Evolutionary conservation across 495 filamentous ascomycete genomes (phyloP), one percentile per base, ranked within the genome.

Genomic region (Elasticomyces elasticus): DNA sequence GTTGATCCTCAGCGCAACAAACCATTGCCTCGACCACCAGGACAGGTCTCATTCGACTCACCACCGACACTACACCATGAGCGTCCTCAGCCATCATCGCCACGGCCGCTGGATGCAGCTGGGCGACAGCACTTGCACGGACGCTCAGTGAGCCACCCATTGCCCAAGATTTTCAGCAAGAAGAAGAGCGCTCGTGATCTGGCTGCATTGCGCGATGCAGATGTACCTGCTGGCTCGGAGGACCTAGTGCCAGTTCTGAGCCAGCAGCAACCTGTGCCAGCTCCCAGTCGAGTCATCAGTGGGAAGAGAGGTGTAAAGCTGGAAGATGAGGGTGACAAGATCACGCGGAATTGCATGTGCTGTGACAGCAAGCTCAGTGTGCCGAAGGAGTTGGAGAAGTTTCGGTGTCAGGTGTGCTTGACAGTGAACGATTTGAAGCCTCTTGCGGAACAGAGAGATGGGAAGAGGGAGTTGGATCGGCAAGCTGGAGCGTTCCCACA

Each of bases 381-480:
- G 86, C 89, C 90, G n/a, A 78, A 76, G 54, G 75, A 83, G 52
- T 65, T 91, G 59, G 76, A 77, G 24, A 74, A 83, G 38, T 95
- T 90, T 69, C 77, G 87, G 60, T 96, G 90, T 68, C 85, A 86
- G 28, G 80, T 85, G 44, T 96, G 90, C 67, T 71, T 88, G 61
- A 94, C 85, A 44, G 79, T 96, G 61, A 95, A 92, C 60, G 89
- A 95, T 64, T 64, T 95, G 44, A 77, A 79, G 54, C 79, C 79
- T 20, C 23, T 54, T n/a, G 52, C 65, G 11, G 54, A 52, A 23
- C 69, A 72, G 22, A 26, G 56, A 20, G 43, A 58, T 38, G 51
- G 63, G 20, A 57, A 43, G 24, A 60, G 58, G 24, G 37, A 55
- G 6, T 49, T 24, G 40, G 50, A 40, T 19, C 59, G 63, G 33